Evolutionary conservation across 1,284 basidiomycete genomes (phyloP), one percentile per base, ranked within the genome.

Genomic region (Sporisorium graminicola): DNA sequence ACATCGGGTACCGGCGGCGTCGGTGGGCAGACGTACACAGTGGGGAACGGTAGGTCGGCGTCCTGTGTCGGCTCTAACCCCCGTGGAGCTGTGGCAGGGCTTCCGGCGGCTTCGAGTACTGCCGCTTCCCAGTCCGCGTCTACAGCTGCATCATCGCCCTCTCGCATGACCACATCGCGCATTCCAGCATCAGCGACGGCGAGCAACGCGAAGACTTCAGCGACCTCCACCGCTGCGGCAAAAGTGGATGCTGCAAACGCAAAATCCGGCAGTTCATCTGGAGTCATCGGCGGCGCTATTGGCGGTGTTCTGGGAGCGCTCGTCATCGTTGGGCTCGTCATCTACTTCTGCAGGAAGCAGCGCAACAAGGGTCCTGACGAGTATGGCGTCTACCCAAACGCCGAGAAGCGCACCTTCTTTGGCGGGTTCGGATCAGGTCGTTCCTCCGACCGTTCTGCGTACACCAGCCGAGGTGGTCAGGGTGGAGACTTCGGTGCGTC

Each of bases 1-100:
- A 55, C 55, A 14, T 63, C 63, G 10, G 70, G 71, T 0, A 70
- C 66, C 7, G 75, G 75, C 3, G 75, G 75, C 18, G 75, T 77
- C 3, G 74, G 74, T 24, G 71, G 63, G 1, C 43, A 62, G 10
- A 46, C 50, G 1, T 77, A 77, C 37, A 66, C 66, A 0, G 64
- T 77, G 0, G 71, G 46, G 6, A n/a, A 42, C 13, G 67, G 71
- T 22, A 74, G 35, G 31, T 54, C 58, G 6, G 22, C 50, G 18
- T 56, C 53, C 9, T 77, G 75, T 18, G 37, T 77, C 16, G 53
- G 46, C 2, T 1, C 33, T 0, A 51, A 14, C 9, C 67, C 68
- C 49, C 51, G 47, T 13, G 71, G 58, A 5, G 66, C 60, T 4
- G 46, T 71, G 1, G 59, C 55, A 1, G 73, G 73, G 24, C 58